Percentiles rank a stretch among this genome's conserved stretches.
These are phyloP conservation scores for Salmacisia buchloeana DNA, from an alignment of 1,284 basidiomycete species.

Conservation along the genomic window DNA sequence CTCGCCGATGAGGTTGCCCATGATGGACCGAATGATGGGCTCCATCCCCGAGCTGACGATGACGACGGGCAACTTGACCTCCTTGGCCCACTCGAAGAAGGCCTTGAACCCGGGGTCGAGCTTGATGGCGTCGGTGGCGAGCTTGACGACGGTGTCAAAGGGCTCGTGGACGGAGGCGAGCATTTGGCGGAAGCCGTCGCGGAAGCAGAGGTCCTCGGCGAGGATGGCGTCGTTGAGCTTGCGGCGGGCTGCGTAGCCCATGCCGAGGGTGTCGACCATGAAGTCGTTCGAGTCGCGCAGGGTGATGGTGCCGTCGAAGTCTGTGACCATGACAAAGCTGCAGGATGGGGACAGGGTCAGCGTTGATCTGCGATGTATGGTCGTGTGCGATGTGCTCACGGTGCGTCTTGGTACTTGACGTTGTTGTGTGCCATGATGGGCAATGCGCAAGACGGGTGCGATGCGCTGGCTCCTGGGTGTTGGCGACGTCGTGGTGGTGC, in stretches of 20 bases:
- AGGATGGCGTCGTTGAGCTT: constrained; percentile 50
- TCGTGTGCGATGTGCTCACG: background rate
- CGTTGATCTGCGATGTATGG: background rate
- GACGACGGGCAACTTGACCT: constrained; percentile 46
- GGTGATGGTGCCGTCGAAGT: constrained; percentile 33
- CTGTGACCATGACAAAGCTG: constrained; percentile 47
- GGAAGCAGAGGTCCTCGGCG: constrained; percentile 42
- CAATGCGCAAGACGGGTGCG: too few species aligned
- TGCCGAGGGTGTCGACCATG: constrained; percentile 50
- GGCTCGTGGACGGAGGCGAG: constrained; percentile 44
- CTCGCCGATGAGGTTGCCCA: constrained; percentile 48
- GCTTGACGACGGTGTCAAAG: constrained; percentile 45
- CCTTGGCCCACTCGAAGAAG: constrained; percentile 47
- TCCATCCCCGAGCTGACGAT: constrained; percentile 49
- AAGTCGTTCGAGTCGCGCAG: constrained; percentile 47
- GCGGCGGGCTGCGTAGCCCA: constrained; percentile 49
- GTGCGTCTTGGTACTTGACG: constrained; percentile 8
- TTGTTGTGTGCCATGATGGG: constrained; percentile 6
- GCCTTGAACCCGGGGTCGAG: constrained; percentile 51
- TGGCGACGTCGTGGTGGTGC: too few species aligned
- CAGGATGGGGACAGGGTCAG: background rate
- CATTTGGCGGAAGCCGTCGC: constrained; percentile 48
- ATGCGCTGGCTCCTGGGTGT: too few species aligned
- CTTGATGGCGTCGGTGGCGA: constrained; percentile 43
- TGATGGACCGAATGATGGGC: constrained; percentile 47